Percentiles rank a stretch among this genome's conserved stretches.
Conservation (phyloP, 2,329 filamentous ascomycete species). For the Pseudocercospora pini-densiflorae region DNA sequence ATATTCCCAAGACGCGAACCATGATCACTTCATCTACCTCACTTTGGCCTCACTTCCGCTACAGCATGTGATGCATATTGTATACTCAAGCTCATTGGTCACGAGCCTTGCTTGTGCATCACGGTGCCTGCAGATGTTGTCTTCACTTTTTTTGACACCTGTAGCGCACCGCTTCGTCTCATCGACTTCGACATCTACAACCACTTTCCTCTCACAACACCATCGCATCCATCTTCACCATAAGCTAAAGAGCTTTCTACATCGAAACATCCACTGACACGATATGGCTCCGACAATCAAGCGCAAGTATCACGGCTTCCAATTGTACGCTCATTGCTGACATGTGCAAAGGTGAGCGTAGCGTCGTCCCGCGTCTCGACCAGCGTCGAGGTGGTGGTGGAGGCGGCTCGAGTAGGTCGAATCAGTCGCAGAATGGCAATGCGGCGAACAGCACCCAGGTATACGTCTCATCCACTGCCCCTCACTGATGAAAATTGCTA, state of each 20-base stretch:
- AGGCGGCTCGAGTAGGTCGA: neutral
- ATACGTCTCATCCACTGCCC: neutral
- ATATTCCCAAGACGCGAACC: neutral
- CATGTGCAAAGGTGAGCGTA: neutral
- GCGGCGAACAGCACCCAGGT: neutral
- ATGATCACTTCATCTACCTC: neutral
- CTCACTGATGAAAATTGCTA: neutral
- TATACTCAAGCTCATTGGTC: neutral
- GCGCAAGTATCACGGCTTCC: neutral
- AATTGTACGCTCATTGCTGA: neutral
- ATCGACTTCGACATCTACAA: neutral
- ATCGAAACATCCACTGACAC: neutral
- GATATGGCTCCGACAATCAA: neutral
- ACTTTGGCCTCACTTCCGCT: neutral
- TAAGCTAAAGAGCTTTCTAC: neutral
- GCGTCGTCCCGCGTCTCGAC: neutral
- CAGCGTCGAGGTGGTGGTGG: constrained; percentile 2
- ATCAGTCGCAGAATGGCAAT: neutral
- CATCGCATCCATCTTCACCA: neutral
- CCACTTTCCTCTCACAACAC: neutral
- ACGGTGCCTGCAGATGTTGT: neutral
- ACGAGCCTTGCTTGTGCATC: neutral
- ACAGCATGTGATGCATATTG: neutral
- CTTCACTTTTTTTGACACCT: neutral
- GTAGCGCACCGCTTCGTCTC: neutral